phyloP scores from a whole-genome alignment of 169 alveolate species.

The Condylostoma magnum region DNA sequence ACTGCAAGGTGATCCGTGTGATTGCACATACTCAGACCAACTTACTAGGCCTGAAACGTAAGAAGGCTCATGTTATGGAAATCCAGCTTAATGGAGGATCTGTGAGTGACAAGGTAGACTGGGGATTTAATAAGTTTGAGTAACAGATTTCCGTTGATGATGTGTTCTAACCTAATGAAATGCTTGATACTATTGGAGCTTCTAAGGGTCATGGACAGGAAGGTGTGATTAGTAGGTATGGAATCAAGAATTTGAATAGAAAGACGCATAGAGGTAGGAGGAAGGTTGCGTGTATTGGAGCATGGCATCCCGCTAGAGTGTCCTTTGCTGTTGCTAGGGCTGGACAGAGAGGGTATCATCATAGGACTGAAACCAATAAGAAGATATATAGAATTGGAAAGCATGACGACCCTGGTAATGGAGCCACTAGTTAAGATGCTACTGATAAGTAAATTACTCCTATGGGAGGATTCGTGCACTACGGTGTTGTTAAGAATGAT shows the following conservation, averaged over 20 bases:
- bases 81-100: constrained; percentile 99
- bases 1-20: constrained; percentile 97
- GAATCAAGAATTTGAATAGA: constrained; percentile 98
- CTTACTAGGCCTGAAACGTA: constrained; percentile 92
- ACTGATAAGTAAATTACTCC: constrained; percentile 99
- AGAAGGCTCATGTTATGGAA: constrained; percentile 99
- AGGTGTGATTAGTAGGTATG: constrained; percentile 99
- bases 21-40: constrained; percentile 98
- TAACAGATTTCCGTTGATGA: constrained; percentile 94
- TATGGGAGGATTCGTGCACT: constrained; percentile 99
- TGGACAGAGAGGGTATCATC: constrained; percentile 99
- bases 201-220: constrained; percentile 99
- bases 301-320: constrained; percentile 99
- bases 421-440: constrained; percentile 97
- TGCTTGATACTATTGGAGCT: constrained; percentile 97
- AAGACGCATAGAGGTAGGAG: constrained; percentile 99
- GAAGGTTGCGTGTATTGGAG: constrained; percentile 99
- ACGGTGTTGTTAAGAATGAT: constrained; percentile 98
- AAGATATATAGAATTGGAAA: constrained; percentile 98
- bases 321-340: constrained; percentile 99
- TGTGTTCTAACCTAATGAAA: constrained; percentile 96
- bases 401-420: constrained; percentile 92
- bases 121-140: constrained; percentile 94
- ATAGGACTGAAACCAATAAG: constrained; percentile 99
- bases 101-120: constrained; percentile 95